Evolutionary conservation across 2,329 filamentous ascomycete species (phyloP), one percentile per base, ranked within the genome.

Genomic region (Arachnomyces sp.): DNA sequence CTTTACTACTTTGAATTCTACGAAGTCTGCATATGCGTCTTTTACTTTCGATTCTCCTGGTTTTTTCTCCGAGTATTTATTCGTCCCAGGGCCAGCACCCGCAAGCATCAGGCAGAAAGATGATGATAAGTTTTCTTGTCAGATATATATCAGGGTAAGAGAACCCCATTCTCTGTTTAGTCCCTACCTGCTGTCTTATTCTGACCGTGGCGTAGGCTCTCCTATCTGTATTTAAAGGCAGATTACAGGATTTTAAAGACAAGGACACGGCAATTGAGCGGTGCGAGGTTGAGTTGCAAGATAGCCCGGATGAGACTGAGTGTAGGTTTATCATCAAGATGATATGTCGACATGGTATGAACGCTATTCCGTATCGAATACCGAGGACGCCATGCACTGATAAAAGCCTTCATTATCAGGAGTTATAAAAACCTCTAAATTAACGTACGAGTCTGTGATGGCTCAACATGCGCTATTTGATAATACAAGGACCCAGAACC

Each of bases 381-480:
- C 9, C 5, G 20, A 25, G 20, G 20, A 9, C 9, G 9, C 20
- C 20, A 25, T 25, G n/a, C n/a, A 39, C 20, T 32, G 8, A 41
- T 31, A 34, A 9, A 40, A 49, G 38, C 43, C 8, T 42, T 28
- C 7, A 17, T 31, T 33, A 49, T 6, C 44, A 69, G 76, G 77
- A 3, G 74, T 81, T 34, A 74, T 77, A 25, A 81, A 80, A 56
- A 80, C 74, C 2, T 81, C 79, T 56, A 77, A 73, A 45, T 62
- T 82, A 42, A 80, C 73, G 0, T 82, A 81, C 49, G 78, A 82
- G 54, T 65, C 76, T 12, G 70, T 71, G 7, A 71, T 77, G 40
- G 68, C 79, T 30, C 76, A 80, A 60, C 77, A 81, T 56, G 78
- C 78, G 2, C 63, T 79, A 0, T 82, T 82, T 55, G 76, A 81